These are phyloP conservation scores for Clavispora asparagi DNA, from an alignment of 805 yeast species.

Conservation along the genomic window DNA sequence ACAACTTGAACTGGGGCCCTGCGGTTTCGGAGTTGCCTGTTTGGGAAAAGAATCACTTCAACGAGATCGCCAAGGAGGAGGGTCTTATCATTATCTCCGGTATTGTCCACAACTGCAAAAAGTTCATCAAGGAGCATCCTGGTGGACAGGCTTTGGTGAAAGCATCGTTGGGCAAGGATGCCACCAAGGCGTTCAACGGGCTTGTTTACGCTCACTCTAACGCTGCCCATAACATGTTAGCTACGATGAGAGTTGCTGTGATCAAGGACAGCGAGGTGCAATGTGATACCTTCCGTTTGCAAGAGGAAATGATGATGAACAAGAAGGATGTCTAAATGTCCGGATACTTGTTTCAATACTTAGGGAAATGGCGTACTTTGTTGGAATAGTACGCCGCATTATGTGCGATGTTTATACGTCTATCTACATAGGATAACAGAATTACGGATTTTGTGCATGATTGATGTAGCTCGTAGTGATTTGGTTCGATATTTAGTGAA, in stretches of 20 bases:
- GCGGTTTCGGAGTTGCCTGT: slow-evolving; percentile 62
- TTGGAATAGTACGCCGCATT: not conserved
- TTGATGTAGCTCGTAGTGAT: not conserved
- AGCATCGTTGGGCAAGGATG: slow-evolving; percentile 75
- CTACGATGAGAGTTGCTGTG: slow-evolving; percentile 79
- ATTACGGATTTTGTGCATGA: not conserved
- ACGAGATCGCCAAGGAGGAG: slow-evolving; percentile 43
- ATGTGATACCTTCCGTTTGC: slow-evolving; percentile 48
- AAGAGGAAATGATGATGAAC: slow-evolving; percentile 37
- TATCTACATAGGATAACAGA: not conserved
- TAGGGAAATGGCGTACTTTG: not conserved
- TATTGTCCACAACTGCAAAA: slow-evolving; percentile 70
- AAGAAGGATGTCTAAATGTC: slow-evolving; percentile 22
- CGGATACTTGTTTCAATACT: not conserved
- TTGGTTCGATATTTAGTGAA: not conserved
- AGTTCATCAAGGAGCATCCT: slow-evolving; percentile 71
- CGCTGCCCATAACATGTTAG: slow-evolving; percentile 79
- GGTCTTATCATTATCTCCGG: slow-evolving; percentile 72
- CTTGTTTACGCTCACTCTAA: slow-evolving; percentile 82
- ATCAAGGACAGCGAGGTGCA: slow-evolving; percentile 62
- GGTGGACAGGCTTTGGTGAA: slow-evolving; percentile 74
- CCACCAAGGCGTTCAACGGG: slow-evolving; percentile 79
- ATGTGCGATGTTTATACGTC: not conserved
- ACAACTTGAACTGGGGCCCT: slow-evolving; percentile 70
- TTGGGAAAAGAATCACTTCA: slow-evolving; percentile 64